Base-by-base conservation (phyloP, 768 basidiomycete genomes). In the Collybia mongolica region DNA sequence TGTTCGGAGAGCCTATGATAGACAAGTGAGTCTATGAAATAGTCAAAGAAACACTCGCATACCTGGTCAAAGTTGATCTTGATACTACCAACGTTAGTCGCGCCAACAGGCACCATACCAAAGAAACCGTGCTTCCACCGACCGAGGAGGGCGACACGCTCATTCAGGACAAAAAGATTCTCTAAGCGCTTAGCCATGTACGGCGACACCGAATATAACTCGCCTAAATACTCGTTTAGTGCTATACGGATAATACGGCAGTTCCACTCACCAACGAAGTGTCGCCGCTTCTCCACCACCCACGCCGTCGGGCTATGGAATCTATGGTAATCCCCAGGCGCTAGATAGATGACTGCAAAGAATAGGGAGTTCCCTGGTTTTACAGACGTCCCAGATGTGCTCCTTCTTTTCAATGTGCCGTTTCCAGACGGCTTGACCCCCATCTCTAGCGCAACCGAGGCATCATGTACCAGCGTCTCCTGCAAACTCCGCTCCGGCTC, bases 61-160 rank as follows among this genome's bases (percentile, higher is more conserved):
- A 87, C 89, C 64, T 87, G 76, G 66, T 99, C 97, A 67, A 99
- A 99, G 65, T 97, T 95, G 63, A 99, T 80, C 57, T 88, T 87
- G 70, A 99, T 98, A 55, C 87, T 90, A 4, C 97, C 97, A 45
- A 98, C 97, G 65, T 99, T 98, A 9, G 96, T 98, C 2, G 97
- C 97, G 2, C 97, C 97, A 23, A 99, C 96, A 8, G 97, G 97
- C 0, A 97, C 84, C 93, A 98, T 98, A 22, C 88, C 75, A 67
- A 97, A 99, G 77, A 98, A 98, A 1, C 97, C 97, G 59, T 97
- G 74, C 62, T 83, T 84, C 97, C 97, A 98, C 48, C 92, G 73
- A 5, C 97, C 97, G 24, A 98, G 82, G 18, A 99, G 76, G 1
- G 95, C 93, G 7, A 98, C 96, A 19, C 97, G 86, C 71, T 99